Percentiles rank a stretch among this genome's conserved stretches.
Evolutionary conservation across 2,329 filamentous ascomycete species (phyloP).

Genomic region (Purpureocillium takamizusanense): DNA sequence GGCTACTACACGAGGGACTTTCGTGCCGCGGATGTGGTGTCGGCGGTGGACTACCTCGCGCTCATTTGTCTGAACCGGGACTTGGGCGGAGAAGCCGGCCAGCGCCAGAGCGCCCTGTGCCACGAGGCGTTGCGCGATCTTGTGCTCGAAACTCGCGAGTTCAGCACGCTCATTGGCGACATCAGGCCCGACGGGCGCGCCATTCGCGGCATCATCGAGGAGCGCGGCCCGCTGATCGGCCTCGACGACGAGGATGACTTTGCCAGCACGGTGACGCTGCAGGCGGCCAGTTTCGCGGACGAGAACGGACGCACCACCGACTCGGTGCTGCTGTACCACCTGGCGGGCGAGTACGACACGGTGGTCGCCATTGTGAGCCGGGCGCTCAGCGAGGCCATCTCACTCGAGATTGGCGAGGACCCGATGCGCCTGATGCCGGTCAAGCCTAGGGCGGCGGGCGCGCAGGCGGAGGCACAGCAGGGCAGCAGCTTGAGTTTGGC

Average conservation of each 20-base stretch:
- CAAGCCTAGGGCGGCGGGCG: slow-evolving; percentile 53
- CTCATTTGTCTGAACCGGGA: slow-evolving; percentile 90
- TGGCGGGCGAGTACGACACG: slow-evolving; percentile 90
- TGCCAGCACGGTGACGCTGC: slow-evolving; percentile 82
- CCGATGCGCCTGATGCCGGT: slow-evolving; percentile 70
- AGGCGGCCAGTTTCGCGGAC: slow-evolving; percentile 86
- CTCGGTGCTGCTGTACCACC: slow-evolving; percentile 86
- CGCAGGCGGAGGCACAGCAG: slow-evolving; percentile 25
- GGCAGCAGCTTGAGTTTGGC: slow-evolving; percentile 52
- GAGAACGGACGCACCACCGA: slow-evolving; percentile 91
- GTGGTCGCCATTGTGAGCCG: slow-evolving; percentile 88
- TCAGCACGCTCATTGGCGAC: slow-evolving; percentile 87
- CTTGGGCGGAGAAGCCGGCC: slow-evolving; percentile 62
- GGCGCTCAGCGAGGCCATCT: slow-evolving; percentile 80
- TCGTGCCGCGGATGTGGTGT: slow-evolving; percentile 78
- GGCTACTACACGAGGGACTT: slow-evolving; percentile 96
- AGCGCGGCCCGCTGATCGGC: slow-evolving; percentile 72
- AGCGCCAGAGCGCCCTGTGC: slow-evolving; percentile 71
- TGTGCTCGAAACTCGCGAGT: slow-evolving; percentile 93
- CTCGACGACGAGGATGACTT: slow-evolving; percentile 75
- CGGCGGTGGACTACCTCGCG: slow-evolving; percentile 86
- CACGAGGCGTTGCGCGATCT: slow-evolving; percentile 90
- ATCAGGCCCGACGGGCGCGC: slow-evolving; percentile 78
- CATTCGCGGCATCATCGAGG: slow-evolving; percentile 79
- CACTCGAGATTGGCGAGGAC: slow-evolving; percentile 76